Conservation (phyloP, 768 basidiomycete genomes). For the Phaffia australis region DNA sequence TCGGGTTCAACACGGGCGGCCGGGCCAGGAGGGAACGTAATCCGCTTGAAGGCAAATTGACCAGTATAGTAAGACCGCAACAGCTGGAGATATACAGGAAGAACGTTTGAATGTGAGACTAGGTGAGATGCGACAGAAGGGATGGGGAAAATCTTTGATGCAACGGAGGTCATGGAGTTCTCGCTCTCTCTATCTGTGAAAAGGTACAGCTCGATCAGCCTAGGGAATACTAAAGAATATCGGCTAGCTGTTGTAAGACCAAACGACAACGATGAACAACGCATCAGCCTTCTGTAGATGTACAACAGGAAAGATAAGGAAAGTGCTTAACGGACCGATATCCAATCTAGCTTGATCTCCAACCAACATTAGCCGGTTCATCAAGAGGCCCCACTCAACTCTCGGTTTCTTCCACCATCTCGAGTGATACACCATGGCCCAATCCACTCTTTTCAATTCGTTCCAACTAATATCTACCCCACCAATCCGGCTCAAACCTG, state of each 20-base stretch:
- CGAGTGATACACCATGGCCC: constrained; percentile 68
- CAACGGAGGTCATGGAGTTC: constrained; percentile 71
- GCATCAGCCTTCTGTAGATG: not conserved
- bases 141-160: constrained; percentile 87
- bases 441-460: constrained; percentile 57
- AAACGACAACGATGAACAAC: too few species aligned
- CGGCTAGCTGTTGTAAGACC: constrained; percentile 51
- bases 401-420: constrained; percentile 76
- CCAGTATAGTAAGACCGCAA: constrained; percentile 88
- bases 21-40: constrained; percentile 41
- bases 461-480: constrained; percentile 13
- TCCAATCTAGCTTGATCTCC: constrained; percentile 64
- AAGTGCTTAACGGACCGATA: constrained; percentile 50
- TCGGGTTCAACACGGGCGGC: constrained; percentile 57
- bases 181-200: constrained; percentile 89
- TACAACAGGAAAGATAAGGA: not conserved
- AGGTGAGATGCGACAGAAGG: constrained; percentile 74
- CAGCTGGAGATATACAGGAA: constrained; percentile 65
- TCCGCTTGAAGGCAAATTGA: constrained; percentile 57
- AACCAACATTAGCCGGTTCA: constrained; percentile 60
- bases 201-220: constrained; percentile 80
- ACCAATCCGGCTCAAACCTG: constrained; percentile 6
- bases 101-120: constrained; percentile 59
- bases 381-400: constrained; percentile 68
- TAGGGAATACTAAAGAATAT: constrained; percentile 73